Conservation (phyloP, 2,329 filamentous ascomycete genomes). For the Verticillium isaacii region DNA sequence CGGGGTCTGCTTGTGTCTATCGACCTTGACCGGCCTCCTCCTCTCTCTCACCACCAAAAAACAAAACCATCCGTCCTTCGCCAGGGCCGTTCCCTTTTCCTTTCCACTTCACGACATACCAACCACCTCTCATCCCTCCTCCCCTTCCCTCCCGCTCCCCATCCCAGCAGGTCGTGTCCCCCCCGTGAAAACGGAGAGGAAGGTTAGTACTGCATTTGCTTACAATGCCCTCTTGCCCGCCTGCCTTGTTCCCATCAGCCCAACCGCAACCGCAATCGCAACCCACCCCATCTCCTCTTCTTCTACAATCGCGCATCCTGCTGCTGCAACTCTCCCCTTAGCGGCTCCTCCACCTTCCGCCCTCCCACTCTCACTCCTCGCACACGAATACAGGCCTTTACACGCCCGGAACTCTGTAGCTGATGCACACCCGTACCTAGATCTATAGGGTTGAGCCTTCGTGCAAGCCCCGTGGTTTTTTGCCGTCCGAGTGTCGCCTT, state of each 20-base stretch:
- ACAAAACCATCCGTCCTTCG: slow-evolving; percentile 14
- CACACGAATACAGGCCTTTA: not conserved
- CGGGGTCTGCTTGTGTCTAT: not conserved
- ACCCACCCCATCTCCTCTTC: slow-evolving; percentile 4
- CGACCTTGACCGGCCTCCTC: slow-evolving; percentile 2
- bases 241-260: slow-evolving; percentile 9
- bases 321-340: slow-evolving; percentile 1
- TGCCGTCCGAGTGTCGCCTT: not conserved
- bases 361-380: slow-evolving; percentile 9
- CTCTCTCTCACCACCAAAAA: slow-evolving; percentile 15
- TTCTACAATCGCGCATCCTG: not conserved
- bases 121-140: slow-evolving; percentile 22
- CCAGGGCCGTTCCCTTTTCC: slow-evolving; percentile 15
- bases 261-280: not conserved
- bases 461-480: not conserved
- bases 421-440: not conserved
- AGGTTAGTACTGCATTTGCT: slow-evolving; percentile 8
- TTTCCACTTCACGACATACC: slow-evolving; percentile 28
- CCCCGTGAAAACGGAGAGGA: slow-evolving; percentile 12
- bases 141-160: not conserved
- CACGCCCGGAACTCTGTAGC: not conserved
- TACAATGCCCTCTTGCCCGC: slow-evolving; percentile 7
- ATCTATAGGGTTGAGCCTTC: not conserved
- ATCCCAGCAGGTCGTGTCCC: slow-evolving; percentile 9
- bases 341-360: not conserved